These are phyloP conservation scores for Blastocystis sp. DNA, from an alignment of 352 stramenopile species.

Conservation along the genomic window DNA sequence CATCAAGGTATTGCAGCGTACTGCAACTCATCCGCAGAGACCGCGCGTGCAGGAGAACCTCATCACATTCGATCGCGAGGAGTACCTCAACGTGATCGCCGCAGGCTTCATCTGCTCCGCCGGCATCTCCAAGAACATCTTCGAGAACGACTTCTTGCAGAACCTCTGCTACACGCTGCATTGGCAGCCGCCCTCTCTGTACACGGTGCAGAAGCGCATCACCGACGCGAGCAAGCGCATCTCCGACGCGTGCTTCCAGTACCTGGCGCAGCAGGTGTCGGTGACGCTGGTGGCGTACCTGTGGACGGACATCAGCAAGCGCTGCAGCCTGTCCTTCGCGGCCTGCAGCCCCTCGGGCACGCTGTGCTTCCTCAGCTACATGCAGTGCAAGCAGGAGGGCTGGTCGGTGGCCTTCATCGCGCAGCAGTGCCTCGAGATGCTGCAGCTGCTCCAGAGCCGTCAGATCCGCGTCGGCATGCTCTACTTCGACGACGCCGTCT, in stretches of 20 bases:
- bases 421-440: not conserved
- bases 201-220: conserved; percentile 15
- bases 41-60: not conserved
- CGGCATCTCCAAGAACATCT: not conserved
- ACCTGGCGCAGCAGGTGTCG: not conserved
- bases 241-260: not conserved
- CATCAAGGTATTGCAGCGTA: not conserved
- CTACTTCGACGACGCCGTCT: not conserved
- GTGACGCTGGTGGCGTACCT: conserved; percentile 24
- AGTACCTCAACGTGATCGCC: conserved; percentile 17
- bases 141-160: conserved; percentile 40
- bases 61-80: conserved; percentile 3
- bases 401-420: conserved; percentile 16
- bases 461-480: conserved; percentile 1
- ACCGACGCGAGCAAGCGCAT: not conserved
- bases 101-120: conserved; percentile 26
- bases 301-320: conserved; percentile 46
- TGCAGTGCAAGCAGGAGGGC: not conserved
- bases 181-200: conserved; percentile 29
- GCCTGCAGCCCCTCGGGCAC: not conserved
- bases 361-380: not conserved
- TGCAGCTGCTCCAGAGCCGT: not conserved
- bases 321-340: conserved; percentile 1
- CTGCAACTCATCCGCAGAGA: not conserved
- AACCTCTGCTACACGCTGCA: conserved; percentile 33